These are phyloP conservation scores for Fusarium solani-melongenae DNA, from an alignment of 2,329 filamentous ascomycete species.

Conservation along the genomic window DNA sequence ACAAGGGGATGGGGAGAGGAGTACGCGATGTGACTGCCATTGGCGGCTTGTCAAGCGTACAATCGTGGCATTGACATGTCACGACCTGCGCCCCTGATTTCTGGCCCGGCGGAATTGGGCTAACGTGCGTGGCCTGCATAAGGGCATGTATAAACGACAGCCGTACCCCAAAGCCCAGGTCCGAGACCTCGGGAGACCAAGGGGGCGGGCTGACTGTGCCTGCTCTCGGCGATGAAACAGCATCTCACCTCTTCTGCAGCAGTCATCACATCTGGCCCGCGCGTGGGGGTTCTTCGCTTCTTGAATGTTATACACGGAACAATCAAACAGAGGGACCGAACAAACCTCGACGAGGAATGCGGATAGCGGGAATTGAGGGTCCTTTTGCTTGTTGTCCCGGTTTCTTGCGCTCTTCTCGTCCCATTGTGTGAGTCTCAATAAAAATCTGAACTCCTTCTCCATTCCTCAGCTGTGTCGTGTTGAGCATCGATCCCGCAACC, in stretches of 20 bases:
- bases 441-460: constrained; percentile 22
- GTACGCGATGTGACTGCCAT: not conserved
- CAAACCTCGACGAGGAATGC: constrained; percentile 21
- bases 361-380: constrained; percentile 10
- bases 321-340: not conserved
- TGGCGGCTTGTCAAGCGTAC: constrained; percentile 9
- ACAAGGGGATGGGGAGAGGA: not conserved
- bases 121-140: constrained; percentile 29
- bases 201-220: constrained; percentile 5
- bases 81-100: constrained; percentile 21
- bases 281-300: constrained; percentile 13
- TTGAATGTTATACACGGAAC: not conserved
- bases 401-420: not conserved
- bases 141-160: constrained; percentile 13
- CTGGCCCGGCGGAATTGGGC: constrained; percentile 10
- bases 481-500: constrained; percentile 12
- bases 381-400: constrained; percentile 9
- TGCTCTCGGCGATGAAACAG: constrained; percentile 27
- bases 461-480: constrained; percentile 39
- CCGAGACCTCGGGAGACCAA: constrained; percentile 25
- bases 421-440: not conserved
- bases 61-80: constrained; percentile 8
- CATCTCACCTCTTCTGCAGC: constrained; percentile 18
- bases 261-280: constrained; percentile 3
- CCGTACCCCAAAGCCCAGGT: constrained; percentile 16